These are phyloP conservation scores for Psilocybe tampanensis DNA, from an alignment of 768 basidiomycete species.

Conservation along the genomic window DNA sequence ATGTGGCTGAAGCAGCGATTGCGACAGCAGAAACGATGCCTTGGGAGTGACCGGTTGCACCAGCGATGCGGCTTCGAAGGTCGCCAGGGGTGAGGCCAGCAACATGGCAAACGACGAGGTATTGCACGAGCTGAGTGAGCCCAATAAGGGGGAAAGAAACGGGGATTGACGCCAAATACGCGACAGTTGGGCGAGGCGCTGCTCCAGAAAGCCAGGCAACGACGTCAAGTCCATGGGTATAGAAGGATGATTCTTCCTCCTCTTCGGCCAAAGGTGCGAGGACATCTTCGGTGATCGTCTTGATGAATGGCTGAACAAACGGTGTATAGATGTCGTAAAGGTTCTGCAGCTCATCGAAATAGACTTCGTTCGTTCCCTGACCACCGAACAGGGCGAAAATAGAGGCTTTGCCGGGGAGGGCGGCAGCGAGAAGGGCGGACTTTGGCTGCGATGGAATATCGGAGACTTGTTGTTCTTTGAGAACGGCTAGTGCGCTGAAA, in stretches of 20 bases:
- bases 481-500: conserved; percentile 72
- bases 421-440: conserved; percentile 72
- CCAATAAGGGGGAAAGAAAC: conserved; percentile 96
- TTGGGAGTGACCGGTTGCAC: conserved; percentile 97
- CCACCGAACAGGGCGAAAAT: conserved; percentile 96
- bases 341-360: conserved; percentile 92
- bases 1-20: conserved; percentile 77
- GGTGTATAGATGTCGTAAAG: conserved; percentile 92
- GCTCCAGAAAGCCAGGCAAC: conserved; percentile 81
- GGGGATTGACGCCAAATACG: conserved; percentile 92
- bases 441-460: conserved; percentile 60
- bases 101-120: conserved; percentile 79
- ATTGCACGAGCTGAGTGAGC: conserved; percentile 93
- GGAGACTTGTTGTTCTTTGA: conserved; percentile 54
- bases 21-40: conserved; percentile 94
- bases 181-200: conserved; percentile 68
- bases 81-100: conserved; percentile 78
- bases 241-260: conserved; percentile 63
- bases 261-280: conserved; percentile 72
- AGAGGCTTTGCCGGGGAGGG: conserved; percentile 61
- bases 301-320: conserved; percentile 76
- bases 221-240: conserved; percentile 81
- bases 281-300: conserved; percentile 61
- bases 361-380: conserved; percentile 97
- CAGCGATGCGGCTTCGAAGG: conserved; percentile 73